These are phyloP conservation scores for Bertia moriformis DNA, from an alignment of 2,329 filamentous ascomycete genomes.

Conservation along the genomic window DNA sequence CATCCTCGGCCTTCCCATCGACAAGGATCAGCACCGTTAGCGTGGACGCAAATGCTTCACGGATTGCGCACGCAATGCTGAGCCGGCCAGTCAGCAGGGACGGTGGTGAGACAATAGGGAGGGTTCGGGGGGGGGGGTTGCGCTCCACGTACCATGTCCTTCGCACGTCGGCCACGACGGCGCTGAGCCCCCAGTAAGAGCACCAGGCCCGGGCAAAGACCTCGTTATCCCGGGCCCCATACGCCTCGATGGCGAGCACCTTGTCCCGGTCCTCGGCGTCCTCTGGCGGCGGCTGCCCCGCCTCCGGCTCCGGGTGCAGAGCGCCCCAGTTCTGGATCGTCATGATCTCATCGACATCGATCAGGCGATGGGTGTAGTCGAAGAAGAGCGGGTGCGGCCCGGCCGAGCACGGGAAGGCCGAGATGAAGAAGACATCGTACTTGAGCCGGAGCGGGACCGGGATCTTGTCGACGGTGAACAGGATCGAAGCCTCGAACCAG, in stretches of 20 bases:
- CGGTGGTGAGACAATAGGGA: constrained; percentile 1
- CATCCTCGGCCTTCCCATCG: constrained; percentile 30
- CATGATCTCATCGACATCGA: constrained; percentile 51
- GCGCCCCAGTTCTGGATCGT: constrained; percentile 51
- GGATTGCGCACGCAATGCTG: constrained; percentile 58
- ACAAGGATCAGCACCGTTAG: constrained; percentile 59
- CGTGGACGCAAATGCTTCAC: constrained; percentile 62
- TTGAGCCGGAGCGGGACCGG: constrained; percentile 49
- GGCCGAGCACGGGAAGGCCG: constrained; percentile 47
- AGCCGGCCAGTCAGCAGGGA: constrained; percentile 7
- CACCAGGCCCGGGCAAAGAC: constrained; percentile 67
- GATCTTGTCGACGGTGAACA: constrained; percentile 47
- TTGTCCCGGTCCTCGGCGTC: constrained; percentile 41
- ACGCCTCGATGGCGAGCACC: constrained; percentile 59
- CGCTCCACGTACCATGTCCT: constrained; percentile 43
- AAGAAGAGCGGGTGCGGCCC: constrained; percentile 59
- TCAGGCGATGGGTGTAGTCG: constrained; percentile 47
- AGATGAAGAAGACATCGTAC: constrained; percentile 52
- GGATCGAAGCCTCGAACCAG: constrained; percentile 45
- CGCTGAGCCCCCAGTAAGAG: constrained; percentile 59
- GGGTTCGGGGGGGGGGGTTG: background rate
- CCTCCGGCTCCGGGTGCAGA: constrained; percentile 15
- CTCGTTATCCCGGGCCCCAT: constrained; percentile 62
- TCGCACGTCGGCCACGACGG: constrained; percentile 53
- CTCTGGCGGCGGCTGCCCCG: constrained; percentile 4